phyloP scores from a whole-genome alignment of 768 basidiomycete species.

The Phanerochaete sordida region DNA sequence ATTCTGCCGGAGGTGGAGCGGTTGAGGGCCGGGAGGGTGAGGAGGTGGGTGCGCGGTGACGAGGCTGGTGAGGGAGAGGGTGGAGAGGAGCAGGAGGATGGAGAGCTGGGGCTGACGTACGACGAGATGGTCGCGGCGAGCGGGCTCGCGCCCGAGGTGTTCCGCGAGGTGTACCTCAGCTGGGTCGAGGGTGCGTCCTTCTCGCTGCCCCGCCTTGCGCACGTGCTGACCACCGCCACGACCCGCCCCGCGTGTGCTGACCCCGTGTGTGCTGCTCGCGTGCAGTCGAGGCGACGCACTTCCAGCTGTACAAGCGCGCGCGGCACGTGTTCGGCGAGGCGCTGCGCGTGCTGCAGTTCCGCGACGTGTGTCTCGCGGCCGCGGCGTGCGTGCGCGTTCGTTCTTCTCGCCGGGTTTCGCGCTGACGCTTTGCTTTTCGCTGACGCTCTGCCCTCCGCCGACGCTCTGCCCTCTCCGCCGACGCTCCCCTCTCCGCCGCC shows the following conservation, averaged over 20 bases:
- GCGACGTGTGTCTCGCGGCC: slow-evolving; percentile 55
- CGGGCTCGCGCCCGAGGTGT: slow-evolving; percentile 50
- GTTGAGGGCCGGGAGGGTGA: slow-evolving; percentile 45
- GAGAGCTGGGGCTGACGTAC: slow-evolving; percentile 66
- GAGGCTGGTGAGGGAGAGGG: slow-evolving; percentile 27
- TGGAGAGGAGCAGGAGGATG: slow-evolving; percentile 28
- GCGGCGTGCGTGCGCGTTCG: too few species aligned
- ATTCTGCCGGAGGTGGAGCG: slow-evolving; percentile 47
- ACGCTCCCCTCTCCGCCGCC: background rate
- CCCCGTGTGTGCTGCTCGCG: too few species aligned
- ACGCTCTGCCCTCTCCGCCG: slow-evolving; percentile 10
- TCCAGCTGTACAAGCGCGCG: slow-evolving; percentile 80
- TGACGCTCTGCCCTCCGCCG: background rate
- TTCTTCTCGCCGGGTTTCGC: too few species aligned
- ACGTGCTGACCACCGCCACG: too few species aligned
- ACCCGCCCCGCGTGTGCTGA: too few species aligned
- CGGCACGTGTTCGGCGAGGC: slow-evolving; percentile 83
- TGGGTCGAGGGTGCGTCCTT: slow-evolving; percentile 69
- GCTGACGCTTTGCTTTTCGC: too few species aligned
- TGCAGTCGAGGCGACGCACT: slow-evolving; percentile 72
- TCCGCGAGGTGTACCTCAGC: slow-evolving; percentile 67
- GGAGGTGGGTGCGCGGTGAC: slow-evolving; percentile 38
- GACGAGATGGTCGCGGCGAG: slow-evolving; percentile 70
- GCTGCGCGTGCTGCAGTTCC: slow-evolving; percentile 75
- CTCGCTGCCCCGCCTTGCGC: background rate